Base-by-base conservation (phyloP, 768 basidiomycete genomes). In the Mycena latifolia region DNA sequence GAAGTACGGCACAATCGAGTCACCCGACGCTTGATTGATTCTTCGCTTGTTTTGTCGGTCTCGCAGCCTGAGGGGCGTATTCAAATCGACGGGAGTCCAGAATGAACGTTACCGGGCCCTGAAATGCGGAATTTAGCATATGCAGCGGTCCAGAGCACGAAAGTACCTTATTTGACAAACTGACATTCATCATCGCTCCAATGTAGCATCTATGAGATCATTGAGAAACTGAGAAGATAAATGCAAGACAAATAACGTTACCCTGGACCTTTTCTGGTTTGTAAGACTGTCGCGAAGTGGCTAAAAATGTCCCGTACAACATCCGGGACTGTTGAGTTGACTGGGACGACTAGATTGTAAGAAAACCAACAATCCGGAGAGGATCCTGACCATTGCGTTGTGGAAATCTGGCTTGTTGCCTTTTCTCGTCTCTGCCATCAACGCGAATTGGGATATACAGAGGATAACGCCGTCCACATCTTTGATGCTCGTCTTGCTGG, bases 131-230 rank as follows among this genome's bases (percentile, higher is more conserved):
- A 24, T 84, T 87, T 47, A 87, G 79, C 33, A 84, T 82, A 33
- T 81, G 82, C 80, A 61, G 55, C 22, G 60, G 41, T 64, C 39
- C 24, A 43, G 31, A 54, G 48, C 28, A 58, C 58, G 52, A 43
- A 45, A 31, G 53, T 61, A 93, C 95, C 81, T 98, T 96, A 75
- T 98, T 98, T 24, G 86, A 91, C 61, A 97, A 78, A 66, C 82
- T 87, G 56, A 98, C 94, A 62, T 89, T 86, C 96, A 98, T 98
- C 96, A 97, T 97, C 6, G 95, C 96, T 33, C 95, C 95, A 74
- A 98, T 70, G 82, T 84, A n/a, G 96, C 96, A 76, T 98, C 96
- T 96, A 24, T 25, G 35, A 41, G 54, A 55, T 50, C 31, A 5
- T 55, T 69, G 41, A 64, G 54, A 45, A 28, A 48, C 51, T 17